These are phyloP conservation scores for Cornus suecica DNA, from an alignment of 148 eudicot species.

Conservation along the genomic window DNA sequence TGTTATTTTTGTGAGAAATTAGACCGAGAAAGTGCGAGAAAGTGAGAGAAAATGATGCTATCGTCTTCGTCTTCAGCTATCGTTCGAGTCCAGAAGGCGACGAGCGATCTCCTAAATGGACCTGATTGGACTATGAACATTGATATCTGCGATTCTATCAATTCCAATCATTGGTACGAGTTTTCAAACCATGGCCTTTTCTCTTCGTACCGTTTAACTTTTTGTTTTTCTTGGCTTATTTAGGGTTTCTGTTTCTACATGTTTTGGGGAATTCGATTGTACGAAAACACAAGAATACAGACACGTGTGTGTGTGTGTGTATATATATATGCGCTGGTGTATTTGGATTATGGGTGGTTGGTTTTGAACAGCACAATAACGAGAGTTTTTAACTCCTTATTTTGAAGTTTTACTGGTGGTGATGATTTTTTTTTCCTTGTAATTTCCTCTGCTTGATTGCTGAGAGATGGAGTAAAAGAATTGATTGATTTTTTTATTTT, in stretches of 20 bases:
- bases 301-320: background rate
- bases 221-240: slow-evolving; percentile 9
- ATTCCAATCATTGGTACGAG: slow-evolving; percentile 59
- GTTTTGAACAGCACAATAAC: background rate
- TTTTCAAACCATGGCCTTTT: background rate
- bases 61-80: slow-evolving; percentile 47
- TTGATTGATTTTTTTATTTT: background rate
- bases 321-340: background rate
- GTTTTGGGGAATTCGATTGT: background rate
- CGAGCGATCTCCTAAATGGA: slow-evolving; percentile 78
- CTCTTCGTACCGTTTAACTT: background rate
- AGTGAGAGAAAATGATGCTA: slow-evolving; percentile 15
- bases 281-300: background rate
- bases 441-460: background rate
- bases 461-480: background rate
- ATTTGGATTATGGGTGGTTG: background rate
- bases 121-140: slow-evolving; percentile 97
- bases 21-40: background rate
- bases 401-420: background rate
- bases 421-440: background rate
- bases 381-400: background rate
- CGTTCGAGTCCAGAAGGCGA: slow-evolving; percentile 79
- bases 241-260: background rate
- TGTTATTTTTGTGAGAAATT: background rate
- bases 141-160: slow-evolving; percentile 77